A percentile compares a stretch with the other conserved stretches of the same genome.
These are phyloP conservation scores for Leptographium radiaticola DNA, from an alignment of 2,329 filamentous ascomycete genomes.

Conservation along the genomic window DNA sequence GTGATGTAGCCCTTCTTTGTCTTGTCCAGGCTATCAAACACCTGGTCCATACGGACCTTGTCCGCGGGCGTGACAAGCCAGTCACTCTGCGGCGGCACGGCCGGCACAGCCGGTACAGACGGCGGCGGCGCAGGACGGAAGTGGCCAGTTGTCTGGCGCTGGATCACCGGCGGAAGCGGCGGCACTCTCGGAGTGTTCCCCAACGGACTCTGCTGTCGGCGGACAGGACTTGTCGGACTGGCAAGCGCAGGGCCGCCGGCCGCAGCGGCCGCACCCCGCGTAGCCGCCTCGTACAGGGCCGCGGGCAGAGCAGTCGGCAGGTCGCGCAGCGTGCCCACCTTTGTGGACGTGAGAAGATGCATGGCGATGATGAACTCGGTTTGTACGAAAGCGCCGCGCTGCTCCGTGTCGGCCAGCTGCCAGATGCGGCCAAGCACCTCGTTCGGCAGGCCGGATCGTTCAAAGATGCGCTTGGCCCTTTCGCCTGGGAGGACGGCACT, in stretches of 20 bases:
- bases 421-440: conserved; percentile 90
- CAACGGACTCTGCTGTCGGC: conserved; percentile 36
- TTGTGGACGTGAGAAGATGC: conserved; percentile 88
- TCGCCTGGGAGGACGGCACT: conserved; percentile 67
- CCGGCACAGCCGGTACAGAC: conserved; percentile 9
- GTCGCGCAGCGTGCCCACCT: conserved; percentile 65
- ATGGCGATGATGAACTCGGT: conserved; percentile 97
- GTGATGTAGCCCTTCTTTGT: conserved; percentile 70
- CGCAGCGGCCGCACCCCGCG: conserved; percentile 37
- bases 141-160: conserved; percentile 67
- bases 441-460: conserved; percentile 80
- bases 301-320: conserved; percentile 72
- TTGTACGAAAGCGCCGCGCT: conserved; percentile 71
- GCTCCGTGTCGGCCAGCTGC: conserved; percentile 88
- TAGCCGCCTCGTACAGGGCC: conserved; percentile 80
- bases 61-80: conserved; percentile 78
- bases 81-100: conserved; percentile 27
- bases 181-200: conserved; percentile 20
- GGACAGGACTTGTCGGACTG: conserved; percentile 19
- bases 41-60: conserved; percentile 75
- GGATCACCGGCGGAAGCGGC: conserved; percentile 42
- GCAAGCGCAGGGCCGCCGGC: neutral
- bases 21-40: conserved; percentile 77
- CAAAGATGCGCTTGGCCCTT: conserved; percentile 85
- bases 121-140: conserved; percentile 41